phyloP scores from a whole-genome alignment of 2,329 filamentous ascomycete genomes.

The Thielaviopsis punctulata region DNA sequence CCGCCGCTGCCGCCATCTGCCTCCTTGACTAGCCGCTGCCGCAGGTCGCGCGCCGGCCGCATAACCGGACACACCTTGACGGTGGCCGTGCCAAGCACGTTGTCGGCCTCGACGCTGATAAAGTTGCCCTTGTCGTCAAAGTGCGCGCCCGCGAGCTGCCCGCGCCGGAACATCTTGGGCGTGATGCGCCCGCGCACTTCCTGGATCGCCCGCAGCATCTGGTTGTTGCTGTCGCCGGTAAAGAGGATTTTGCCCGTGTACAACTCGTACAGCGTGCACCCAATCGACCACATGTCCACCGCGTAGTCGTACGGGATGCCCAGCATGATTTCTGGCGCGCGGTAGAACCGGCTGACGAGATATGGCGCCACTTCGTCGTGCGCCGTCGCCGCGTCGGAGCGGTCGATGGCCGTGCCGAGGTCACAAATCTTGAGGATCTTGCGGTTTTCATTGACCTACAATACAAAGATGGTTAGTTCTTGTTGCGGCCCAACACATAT shows the following conservation, averaged over 20 bases:
- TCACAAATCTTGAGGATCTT: constrained; percentile 89
- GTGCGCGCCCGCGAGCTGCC: constrained; percentile 57
- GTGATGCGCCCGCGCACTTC: constrained; percentile 88
- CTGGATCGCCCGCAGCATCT: constrained; percentile 94
- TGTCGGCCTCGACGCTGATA: constrained; percentile 69
- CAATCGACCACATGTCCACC: constrained; percentile 95
- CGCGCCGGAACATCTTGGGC: constrained; percentile 71
- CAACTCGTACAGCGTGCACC: constrained; percentile 89
- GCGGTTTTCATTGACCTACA: constrained; percentile 57
- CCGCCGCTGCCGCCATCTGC: constrained; percentile 53
- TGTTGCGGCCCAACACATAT: no score
- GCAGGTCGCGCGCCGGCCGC: constrained; percentile 68
- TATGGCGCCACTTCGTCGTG: constrained; percentile 82
- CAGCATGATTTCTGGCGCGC: constrained; percentile 89
- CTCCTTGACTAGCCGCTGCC: constrained; percentile 59
- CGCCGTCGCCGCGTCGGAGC: constrained; percentile 54
- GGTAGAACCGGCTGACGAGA: constrained; percentile 91
- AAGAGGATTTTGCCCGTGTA: constrained; percentile 98
- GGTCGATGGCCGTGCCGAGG: constrained; percentile 85
- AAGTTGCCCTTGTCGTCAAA: constrained; percentile 79
- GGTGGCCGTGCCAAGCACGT: constrained; percentile 64
- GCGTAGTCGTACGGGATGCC: constrained; percentile 92
- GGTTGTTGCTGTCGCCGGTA: constrained; percentile 87
- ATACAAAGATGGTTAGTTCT: constrained; percentile 13
- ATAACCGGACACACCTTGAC: constrained; percentile 49